Evolutionary conservation across 331 rosid genomes (phyloP), one percentile per base, ranked within the genome.

Genomic region (Rhamnella rubrinervis): DNA sequence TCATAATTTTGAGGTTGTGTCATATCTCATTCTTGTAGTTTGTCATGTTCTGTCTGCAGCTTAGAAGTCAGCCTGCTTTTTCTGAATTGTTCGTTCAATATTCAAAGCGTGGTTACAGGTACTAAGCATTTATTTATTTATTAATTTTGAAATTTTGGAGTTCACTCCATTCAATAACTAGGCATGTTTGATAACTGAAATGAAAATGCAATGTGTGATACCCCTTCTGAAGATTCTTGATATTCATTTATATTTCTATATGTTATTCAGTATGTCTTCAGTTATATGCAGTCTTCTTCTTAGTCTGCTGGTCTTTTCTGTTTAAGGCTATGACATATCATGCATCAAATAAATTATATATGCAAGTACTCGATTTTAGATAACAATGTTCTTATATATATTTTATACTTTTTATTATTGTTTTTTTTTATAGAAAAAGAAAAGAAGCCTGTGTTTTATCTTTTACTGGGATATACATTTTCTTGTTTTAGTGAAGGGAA

Each of bases 61-160:
- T 93, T 77, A 84, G 85, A 78, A 70, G 66, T 82, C 92, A 82
- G 71, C 95, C 96, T 61, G 95, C 98, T 51, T 93, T 93, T 81
- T 74, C 81, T 69, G 95, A 88, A 75, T 78, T 93, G 84, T 63
- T 80, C 12, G 79, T 86, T 50, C 90, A 89, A 70, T 87, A 91
- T 78, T 89, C 93, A 64, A 88, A 83, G 66, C 91, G 76, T 70
- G 88, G 95, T 68, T 91, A 89, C 93, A 91, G 98, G 98, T 93
- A 65, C 78, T 55, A 63, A 71, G 38, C 56, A 55, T 53, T 25
- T 46, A 14, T 44, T 75, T 37, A 31, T 55, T 23, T 5, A 11
- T 55, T 21, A 51, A 37, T 38, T 44, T 20, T 35, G 39, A 21
- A 55, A 18, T 55, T 63, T 56, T 8, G 10, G 37, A 56, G n/a